These are phyloP conservation scores for Wickerhamiella sergipiensis DNA, from an alignment of 805 yeast genomes.

Conservation along the genomic window DNA sequence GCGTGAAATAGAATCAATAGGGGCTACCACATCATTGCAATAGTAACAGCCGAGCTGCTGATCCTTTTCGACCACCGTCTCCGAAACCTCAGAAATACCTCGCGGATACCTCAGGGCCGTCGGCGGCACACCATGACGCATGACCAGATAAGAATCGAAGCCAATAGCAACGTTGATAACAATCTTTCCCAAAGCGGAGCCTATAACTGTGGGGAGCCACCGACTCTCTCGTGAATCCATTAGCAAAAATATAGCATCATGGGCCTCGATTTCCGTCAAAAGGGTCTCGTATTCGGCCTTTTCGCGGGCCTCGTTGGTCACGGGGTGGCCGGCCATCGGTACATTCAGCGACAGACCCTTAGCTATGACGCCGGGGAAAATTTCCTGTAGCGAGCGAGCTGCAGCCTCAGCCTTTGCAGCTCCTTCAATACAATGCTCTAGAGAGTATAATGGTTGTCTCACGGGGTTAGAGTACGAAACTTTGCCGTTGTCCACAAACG, in stretches of 20 bases:
- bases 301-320: constrained; percentile 42
- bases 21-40: constrained; percentile 93
- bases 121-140: constrained; percentile 66
- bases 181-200: constrained; percentile 48
- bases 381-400: constrained; percentile 51
- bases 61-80: not conserved
- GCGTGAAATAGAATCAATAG: constrained; percentile 74
- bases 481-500: constrained; percentile 80
- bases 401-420: constrained; percentile 75
- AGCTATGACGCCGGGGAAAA: constrained; percentile 67
- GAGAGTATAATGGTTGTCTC: constrained; percentile 74
- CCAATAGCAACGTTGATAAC: constrained; percentile 92
- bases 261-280: constrained; percentile 39
- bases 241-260: constrained; percentile 66
- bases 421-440: constrained; percentile 65
- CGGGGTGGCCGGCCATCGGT: constrained; percentile 94
- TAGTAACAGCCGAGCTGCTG: constrained; percentile 76
- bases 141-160: constrained; percentile 81
- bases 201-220: constrained; percentile 91
- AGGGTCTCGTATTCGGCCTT: constrained; percentile 39
- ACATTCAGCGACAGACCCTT: constrained; percentile 56
- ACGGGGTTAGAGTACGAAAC: constrained; percentile 93
- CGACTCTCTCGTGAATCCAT: constrained; percentile 94
- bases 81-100: constrained; percentile 15
- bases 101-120: constrained; percentile 11